Base-by-base conservation (phyloP, 1,284 basidiomycete species). In the Ganoderma lucidum region DNA sequence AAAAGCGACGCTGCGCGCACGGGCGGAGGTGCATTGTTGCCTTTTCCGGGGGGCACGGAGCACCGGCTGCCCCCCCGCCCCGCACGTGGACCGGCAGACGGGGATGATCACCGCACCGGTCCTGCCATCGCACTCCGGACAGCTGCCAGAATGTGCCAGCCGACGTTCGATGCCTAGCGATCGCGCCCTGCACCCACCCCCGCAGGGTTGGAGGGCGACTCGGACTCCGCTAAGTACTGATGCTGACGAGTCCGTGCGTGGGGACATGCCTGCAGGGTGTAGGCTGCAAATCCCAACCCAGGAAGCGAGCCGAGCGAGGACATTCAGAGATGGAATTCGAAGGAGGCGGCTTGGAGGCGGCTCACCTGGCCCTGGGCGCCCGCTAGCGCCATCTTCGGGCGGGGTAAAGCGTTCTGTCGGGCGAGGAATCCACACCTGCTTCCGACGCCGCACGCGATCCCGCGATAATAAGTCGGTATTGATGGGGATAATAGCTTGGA, bases 71-170 rank as follows among this genome's bases (percentile, higher is more conserved):
- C 44, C 30, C 44, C 45, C 62, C 42, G 15, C 23, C 64, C 8
- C 45, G 64, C 71, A 72, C 71, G 71, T 72, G 71, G 67, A 45
- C 19, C 17, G 17, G 15, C 17, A 44, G 42, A 15, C 67, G 65
- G 68, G 61, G 41, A 65, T 72, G 69, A 56, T 68, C 65, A 65
- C 67, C 69, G 65, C 45, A 6, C 59, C 39, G 39, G 66, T 62
- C 53, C n/a, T 42, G 62, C 45, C 61, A 23, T 63, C 35, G 32
- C 45, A 14, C n/a, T n/a, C 37, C 59, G 10, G 39, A 61, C 37
- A 28, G n/a, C 37, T 39, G 39, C 59, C 37, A 39, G 23, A 53
- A 53, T 14, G 23, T 28, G 23, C 48, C 48, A 28, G 23, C 48
- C 23, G 48, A n/a, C 12, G 48, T 53, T 53, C 48, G 48, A 53